Percentiles rank a stretch among this genome's conserved stretches.
Evolutionary conservation across 148 eudicot species (phyloP).

Genomic region (Heliamphora exappendiculata): DNA sequence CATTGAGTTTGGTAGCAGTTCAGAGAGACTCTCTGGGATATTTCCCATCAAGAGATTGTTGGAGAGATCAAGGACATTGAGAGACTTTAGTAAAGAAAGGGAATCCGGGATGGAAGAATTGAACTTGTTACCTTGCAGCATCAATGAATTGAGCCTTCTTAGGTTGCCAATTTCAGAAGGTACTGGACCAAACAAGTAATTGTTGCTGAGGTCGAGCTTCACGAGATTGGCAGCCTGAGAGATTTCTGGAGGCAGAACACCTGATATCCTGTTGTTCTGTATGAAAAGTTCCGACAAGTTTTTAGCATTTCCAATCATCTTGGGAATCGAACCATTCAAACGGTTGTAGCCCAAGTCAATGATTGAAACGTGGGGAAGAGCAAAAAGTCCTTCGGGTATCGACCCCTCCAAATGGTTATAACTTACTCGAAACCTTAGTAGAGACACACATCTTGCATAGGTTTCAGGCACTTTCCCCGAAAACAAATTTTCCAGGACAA

Average conservation of each 20-base stretch:
- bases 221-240: conserved; percentile 55
- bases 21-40: conserved; percentile 51
- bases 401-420: conserved; percentile 48
- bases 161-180: conserved; percentile 65
- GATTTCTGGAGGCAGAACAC: conserved; percentile 61
- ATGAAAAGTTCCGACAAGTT: conserved; percentile 67
- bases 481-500: conserved; percentile 51
- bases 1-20: conserved; percentile 59
- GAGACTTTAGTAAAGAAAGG: conserved; percentile 47
- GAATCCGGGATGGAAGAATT: conserved; percentile 64
- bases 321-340: conserved; percentile 49
- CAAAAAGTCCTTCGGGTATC: conserved; percentile 51
- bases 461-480: conserved; percentile 54
- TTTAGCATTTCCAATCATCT: conserved; percentile 46
- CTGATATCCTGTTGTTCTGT: conserved; percentile 65
- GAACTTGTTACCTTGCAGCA: conserved; percentile 57
- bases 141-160: conserved; percentile 50
- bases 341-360: conserved; percentile 62
- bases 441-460: conserved; percentile 53
- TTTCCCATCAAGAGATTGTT: conserved; percentile 55
- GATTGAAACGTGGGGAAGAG: conserved; percentile 62
- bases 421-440: conserved; percentile 71
- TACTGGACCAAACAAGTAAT: conserved; percentile 60
- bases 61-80: conserved; percentile 79
- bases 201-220: conserved; percentile 75